Evolutionary conservation across 1,139 yeast genomes (phyloP).

Genomic region (Hyphopichia burtonii): DNA sequence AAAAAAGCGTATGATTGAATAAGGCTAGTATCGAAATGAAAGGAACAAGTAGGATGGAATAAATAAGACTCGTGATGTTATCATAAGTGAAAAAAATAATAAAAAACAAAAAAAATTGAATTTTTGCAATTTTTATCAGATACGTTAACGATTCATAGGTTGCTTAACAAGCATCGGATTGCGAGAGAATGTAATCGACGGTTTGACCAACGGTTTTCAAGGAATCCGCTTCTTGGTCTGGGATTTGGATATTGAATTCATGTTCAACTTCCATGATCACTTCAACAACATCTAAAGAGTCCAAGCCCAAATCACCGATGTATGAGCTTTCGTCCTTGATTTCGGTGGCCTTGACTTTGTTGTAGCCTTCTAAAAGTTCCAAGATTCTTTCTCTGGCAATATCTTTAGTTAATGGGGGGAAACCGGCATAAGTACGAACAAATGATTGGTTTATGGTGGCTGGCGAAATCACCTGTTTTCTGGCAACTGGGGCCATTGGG

Average conservation of each 20-base stretch:
- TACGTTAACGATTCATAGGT: no score
- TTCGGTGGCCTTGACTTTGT: conserved; percentile 53
- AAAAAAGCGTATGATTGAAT: neutral
- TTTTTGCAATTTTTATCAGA: neutral
- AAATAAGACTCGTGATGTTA: no score
- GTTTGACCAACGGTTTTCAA: conserved; percentile 84
- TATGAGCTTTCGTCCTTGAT: conserved; percentile 63
- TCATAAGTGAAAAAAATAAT: no score
- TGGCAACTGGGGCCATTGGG: conserved; percentile 14
- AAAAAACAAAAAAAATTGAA: neutral
- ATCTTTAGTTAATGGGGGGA: conserved; percentile 66
- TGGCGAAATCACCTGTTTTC: conserved; percentile 13
- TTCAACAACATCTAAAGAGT: conserved; percentile 85
- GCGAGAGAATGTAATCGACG: conserved; percentile 68
- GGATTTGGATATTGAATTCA: conserved; percentile 76
- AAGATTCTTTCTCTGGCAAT: conserved; percentile 73
- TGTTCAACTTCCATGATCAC: conserved; percentile 88
- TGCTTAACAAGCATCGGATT: conserved; percentile 69
- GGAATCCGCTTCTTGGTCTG: conserved; percentile 82
- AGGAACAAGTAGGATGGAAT: neutral
- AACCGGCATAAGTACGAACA: conserved; percentile 56
- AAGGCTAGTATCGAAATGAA: neutral
- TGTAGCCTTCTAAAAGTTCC: conserved; percentile 78
- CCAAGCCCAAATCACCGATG: conserved; percentile 77
- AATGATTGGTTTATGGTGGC: conserved; percentile 14